Base-by-base conservation (phyloP, 2,329 filamentous ascomycete genomes). In the Aureobasidium sp. region DNA sequence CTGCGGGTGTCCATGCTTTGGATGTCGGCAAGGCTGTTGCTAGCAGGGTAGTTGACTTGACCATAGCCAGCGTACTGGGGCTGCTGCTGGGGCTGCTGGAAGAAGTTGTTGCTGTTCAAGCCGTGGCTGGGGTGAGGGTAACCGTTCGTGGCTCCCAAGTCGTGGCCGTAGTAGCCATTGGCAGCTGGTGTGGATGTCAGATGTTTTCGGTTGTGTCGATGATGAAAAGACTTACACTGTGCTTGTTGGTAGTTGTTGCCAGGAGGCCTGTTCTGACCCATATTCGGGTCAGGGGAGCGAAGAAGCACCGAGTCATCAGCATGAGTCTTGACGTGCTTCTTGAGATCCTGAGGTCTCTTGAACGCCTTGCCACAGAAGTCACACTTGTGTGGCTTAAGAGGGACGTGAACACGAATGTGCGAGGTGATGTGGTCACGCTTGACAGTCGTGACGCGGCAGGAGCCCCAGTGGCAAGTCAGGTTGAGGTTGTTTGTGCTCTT, bases 401-500 rank as follows among this genome's bases (percentile, higher is more conserved):
- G 93, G n/a, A 98, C 91, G 70, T 98, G 93, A 51, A 97, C 93
- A 60, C 93, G 88, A 64, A 98, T 96, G 72, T 98, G 93, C 47
- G 93, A 97, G 47, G 93, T 98, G 72, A 98, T 98, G 74, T 98
- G 93, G 66, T 97, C 93, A 64, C 93, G 89, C 79, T 98, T 97
- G 69, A 97, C 91, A 2, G 91, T 97, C 42, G 90, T 96, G 19
- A 91, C 97, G 59, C 90, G 84, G 75, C 93, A 98, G 59, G 85
- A 86, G 63, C 90, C 93, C 93, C 93, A 98, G 69, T 94, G 88
- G 74, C 93, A 98, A 52, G 90, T 96, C 68, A 98, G 73, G 71
- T 93, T 97, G 66, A 98, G 78, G 73, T 98, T 98, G 77, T 97
- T 97, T 67, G 93, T 98, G 75, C 88, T 95, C 78, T 98, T 98